Evolutionary conservation across 441 rosid species (phyloP).

Genomic region (Sinapis alba): DNA sequence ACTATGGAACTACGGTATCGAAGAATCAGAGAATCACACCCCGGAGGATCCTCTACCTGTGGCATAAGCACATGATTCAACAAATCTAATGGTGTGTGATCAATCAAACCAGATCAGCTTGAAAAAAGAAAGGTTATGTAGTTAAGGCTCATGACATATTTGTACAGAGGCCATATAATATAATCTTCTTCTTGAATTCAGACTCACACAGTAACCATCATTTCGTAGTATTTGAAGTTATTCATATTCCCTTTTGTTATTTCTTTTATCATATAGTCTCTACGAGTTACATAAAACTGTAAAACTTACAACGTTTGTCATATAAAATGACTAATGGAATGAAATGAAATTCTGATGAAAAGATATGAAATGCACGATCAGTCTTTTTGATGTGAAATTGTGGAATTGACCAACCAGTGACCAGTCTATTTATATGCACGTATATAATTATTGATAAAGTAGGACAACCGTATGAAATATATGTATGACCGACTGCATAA

Average conservation of each 20-base stretch:
- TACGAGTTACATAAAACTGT: not conserved
- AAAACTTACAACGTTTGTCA: not conserved
- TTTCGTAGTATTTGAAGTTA: constrained; percentile 16
- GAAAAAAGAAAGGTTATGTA: not conserved
- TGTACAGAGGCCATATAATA: constrained; percentile 26
- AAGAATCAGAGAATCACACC: constrained; percentile 31
- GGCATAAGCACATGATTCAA: constrained; percentile 22
- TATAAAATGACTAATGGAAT: not conserved
- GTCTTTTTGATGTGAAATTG: constrained; percentile 1
- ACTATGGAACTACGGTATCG: constrained; percentile 62
- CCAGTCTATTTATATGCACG: not conserved
- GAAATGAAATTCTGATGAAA: not conserved
- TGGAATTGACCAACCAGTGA: constrained; percentile 17
- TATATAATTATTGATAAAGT: constrained; percentile 15
- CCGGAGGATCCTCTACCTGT: constrained; percentile 9
- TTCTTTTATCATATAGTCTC: not conserved
- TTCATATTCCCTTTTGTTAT: not conserved
- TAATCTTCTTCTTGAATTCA: not conserved
- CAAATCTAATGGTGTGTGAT: constrained; percentile 26
- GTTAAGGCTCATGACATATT: constrained; percentile 22
- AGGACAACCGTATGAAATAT: constrained; percentile 18
- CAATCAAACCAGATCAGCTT: not conserved
- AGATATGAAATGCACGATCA: constrained; percentile 14
- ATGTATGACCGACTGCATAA: constrained; percentile 31
- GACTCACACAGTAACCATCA: constrained; percentile 6